Base-by-base conservation (phyloP, 2,329 filamentous ascomycete species). In the Colletotrichum higginsianum region DNA sequence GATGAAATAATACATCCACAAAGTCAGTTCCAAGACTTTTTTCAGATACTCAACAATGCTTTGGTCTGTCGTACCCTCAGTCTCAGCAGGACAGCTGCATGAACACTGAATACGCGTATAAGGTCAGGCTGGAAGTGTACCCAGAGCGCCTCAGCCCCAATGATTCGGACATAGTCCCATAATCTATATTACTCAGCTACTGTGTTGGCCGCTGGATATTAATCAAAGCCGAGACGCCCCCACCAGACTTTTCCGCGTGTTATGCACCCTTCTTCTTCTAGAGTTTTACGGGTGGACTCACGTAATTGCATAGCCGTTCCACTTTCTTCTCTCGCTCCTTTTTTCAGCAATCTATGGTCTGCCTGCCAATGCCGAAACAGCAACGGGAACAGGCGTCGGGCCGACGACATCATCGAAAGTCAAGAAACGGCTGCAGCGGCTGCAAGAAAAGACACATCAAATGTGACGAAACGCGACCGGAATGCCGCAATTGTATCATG, bases 391-490 rank as follows among this genome's bases (percentile, higher is more conserved):
- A 46, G n/a, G 52, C 46, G 13, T 26, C 40, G 7, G 52, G 50
- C n/a, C 62, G 62, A 2, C 50, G 61, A n/a, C 49, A 49, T 13
- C 67, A 70, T 38, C 61, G 55, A 23, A 70, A 70, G n/a, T 70
- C 67, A 5, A 70, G 61, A 47, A 60, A 58, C 1, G 67, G 76
- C 71, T 85, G 83, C 74, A 77, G 78, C 65, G 76, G 84, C 44
- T 85, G 84, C 75, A 80, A 83, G 67, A 81, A 79, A 75, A 79
- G 83, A 66, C 80, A 81, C 53, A 81, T 85, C 67, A 83, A 86
- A 78, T 87, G 86, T 72, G 85, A 87, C 75, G 81, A 86, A 75
- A 77, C 73, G 26, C 80, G 80, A 13, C 85, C 85, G 13, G 78
- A 77, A 67, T 85, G 84, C 67, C 77, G 77, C 16, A 84, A 84